Conservation (phyloP, 805 yeast genomes). For the Kluyveromyces nonfermentans region DNA sequence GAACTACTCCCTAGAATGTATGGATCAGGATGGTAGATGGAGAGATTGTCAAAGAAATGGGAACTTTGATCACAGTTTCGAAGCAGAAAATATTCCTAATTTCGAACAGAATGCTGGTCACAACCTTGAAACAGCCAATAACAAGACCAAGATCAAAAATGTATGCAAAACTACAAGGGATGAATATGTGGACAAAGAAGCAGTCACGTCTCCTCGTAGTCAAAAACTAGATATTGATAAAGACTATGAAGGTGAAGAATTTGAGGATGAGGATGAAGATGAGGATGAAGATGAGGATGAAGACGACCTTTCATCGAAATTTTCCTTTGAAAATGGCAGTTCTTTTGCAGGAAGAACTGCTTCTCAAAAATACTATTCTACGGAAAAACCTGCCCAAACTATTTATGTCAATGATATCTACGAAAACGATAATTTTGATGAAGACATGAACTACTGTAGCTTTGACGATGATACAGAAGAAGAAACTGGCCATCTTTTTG, state of each 20-base stretch:
- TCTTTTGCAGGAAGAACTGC: constrained; percentile 41
- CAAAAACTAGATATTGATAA: too few species aligned
- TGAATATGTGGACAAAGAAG: neutral
- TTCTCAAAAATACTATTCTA: constrained; percentile 42
- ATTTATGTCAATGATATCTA: constrained; percentile 33
- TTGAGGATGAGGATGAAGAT: constrained; percentile 7
- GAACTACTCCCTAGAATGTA: neutral
- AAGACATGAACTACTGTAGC: constrained; percentile 31
- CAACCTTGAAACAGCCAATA: neutral
- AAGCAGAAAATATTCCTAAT: neutral
- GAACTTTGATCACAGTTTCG: neutral
- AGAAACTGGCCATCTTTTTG: constrained; percentile 26
- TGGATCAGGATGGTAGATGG: neutral
- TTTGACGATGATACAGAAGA: constrained; percentile 26
- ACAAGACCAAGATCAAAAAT: neutral
- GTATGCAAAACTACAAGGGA: neutral
- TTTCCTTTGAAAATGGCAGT: constrained; percentile 43
- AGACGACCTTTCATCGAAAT: constrained; percentile 25
- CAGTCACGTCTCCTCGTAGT: neutral
- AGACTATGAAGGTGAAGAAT: constrained; percentile 4
- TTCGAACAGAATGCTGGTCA: neutral
- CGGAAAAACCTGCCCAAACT: constrained; percentile 22
- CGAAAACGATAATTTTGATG: constrained; percentile 35
- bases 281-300: constrained; percentile 15
- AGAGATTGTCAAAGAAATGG: neutral